Evolutionary conservation across 1,284 basidiomycete genomes (phyloP).

Genomic region (Marasmius tenuissimus): DNA sequence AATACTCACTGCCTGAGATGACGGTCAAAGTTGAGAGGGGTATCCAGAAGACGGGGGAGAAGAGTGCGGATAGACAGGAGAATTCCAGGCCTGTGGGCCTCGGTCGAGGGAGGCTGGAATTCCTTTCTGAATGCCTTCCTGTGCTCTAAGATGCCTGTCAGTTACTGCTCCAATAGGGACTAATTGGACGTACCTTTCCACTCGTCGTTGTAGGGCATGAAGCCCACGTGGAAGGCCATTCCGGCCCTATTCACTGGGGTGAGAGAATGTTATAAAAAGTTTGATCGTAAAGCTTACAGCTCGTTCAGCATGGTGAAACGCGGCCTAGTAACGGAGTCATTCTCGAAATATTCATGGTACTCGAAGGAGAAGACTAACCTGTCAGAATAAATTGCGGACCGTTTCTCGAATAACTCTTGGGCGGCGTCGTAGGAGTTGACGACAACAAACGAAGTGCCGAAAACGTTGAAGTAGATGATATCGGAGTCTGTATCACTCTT

Average conservation of each 20-base stretch:
- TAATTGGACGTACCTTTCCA: constrained; percentile 9
- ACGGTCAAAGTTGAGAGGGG: not conserved
- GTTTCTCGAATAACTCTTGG: constrained; percentile 12
- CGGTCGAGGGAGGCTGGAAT: not conserved
- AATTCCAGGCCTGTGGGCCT: not conserved
- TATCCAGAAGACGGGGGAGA: not conserved
- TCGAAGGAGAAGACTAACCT: constrained; percentile 1
- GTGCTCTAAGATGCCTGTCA: not conserved
- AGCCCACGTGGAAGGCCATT: constrained; percentile 2
- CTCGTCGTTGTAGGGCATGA: constrained; percentile 8
- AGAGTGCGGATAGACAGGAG: not conserved
- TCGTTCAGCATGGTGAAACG: constrained; percentile 9
- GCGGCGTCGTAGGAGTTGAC: constrained; percentile 11
- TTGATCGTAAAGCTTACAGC: not conserved
- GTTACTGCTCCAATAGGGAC: not conserved
- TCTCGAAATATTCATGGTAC: not conserved
- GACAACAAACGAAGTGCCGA: constrained; percentile 8
- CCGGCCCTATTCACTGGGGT: not conserved
- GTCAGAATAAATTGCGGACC: constrained; percentile 12
- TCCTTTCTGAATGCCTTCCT: not conserved
- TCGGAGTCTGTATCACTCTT: constrained; percentile 7
- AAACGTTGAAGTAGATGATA: constrained; percentile 12
- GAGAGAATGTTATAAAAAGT: not conserved
- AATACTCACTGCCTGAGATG: not conserved
- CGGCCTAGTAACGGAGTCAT: constrained; percentile 2